Evolutionary conservation across 1,284 basidiomycete genomes (phyloP).

Genomic region (Ganoderma resinaceum): DNA sequence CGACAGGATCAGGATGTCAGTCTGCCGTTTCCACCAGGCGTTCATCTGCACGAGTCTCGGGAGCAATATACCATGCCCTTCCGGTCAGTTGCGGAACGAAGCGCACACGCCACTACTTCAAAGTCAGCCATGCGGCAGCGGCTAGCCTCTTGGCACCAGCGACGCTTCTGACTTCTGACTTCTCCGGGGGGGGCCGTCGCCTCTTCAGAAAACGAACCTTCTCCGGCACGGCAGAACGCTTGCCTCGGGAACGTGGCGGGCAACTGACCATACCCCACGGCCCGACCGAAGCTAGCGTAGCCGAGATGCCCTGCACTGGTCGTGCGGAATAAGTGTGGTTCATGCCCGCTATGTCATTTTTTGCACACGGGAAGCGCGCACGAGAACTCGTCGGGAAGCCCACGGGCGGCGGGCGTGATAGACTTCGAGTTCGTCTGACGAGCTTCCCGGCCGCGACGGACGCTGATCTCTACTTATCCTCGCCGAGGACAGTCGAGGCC

Average conservation of each 20-base stretch:
- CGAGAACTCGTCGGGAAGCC: not conserved
- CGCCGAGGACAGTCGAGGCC: not conserved
- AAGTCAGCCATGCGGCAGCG: constrained; percentile 8
- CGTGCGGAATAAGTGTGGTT: constrained; percentile 5
- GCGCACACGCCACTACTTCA: not conserved
- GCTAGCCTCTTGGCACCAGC: not conserved
- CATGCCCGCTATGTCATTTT: not conserved
- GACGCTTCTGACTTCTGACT: not conserved
- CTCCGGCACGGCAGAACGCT: not conserved
- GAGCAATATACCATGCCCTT: not conserved
- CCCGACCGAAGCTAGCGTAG: not conserved
- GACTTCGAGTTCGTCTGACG: not conserved
- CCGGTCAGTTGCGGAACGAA: not conserved
- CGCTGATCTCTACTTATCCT: not conserved
- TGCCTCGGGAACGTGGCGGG: constrained; percentile 9
- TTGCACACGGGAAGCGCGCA: not conserved
- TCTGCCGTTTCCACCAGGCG: not conserved
- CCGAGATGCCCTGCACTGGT: constrained; percentile 20
- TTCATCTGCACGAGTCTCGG: not conserved
- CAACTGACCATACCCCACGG: constrained; percentile 4
- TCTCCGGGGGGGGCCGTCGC: not conserved
- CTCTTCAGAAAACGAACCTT: not conserved
- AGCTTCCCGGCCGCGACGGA: constrained; percentile 6
- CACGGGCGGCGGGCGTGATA: constrained; percentile 2
- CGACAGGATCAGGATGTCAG: not conserved